These are phyloP conservation scores for Podospora comata DNA, from an alignment of 495 filamentous ascomycete genomes.

Conservation along the genomic window DNA sequence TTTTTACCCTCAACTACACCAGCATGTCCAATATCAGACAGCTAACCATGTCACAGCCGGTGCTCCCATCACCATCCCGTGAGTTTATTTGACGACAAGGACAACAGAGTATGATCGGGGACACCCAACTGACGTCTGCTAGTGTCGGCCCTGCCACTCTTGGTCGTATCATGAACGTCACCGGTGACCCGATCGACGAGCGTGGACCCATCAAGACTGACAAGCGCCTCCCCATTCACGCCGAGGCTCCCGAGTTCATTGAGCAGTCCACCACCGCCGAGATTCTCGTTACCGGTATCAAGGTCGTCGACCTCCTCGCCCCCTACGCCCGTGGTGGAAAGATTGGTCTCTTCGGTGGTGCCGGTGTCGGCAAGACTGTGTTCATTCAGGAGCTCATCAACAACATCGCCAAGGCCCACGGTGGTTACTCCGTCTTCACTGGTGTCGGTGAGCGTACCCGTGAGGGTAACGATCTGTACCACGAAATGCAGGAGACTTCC, in stretches of 20 bases:
- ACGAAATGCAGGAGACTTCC: conserved; percentile 99
- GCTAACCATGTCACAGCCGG: conserved; percentile 51
- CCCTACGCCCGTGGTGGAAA: conserved; percentile 99
- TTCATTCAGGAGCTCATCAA: conserved; percentile 99
- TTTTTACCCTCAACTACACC: not conserved
- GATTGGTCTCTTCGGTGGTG: conserved; percentile 99
- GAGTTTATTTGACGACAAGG: conserved; percentile 16
- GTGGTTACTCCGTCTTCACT: conserved; percentile 99
- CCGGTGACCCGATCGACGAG: conserved; percentile 99
- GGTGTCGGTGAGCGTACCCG: conserved; percentile 99
- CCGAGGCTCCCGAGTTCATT: conserved; percentile 82
- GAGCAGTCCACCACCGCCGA: conserved; percentile 96
- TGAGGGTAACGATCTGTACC: conserved; percentile 99
- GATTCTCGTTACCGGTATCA: conserved; percentile 98
- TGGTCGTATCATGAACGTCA: conserved; percentile 99
- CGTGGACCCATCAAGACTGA: conserved; percentile 93
- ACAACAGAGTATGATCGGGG: not conserved
- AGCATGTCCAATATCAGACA: not conserved
- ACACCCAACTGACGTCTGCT: conserved; percentile 17
- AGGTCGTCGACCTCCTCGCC: conserved; percentile 97
- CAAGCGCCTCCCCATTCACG: conserved; percentile 87
- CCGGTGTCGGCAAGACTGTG: conserved; percentile 99
- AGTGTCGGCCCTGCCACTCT: conserved; percentile 86
- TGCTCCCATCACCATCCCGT: conserved; percentile 89
- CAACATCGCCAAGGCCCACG: conserved; percentile 99